These are phyloP conservation scores for Saccharomycopsis synnaedendra DNA, from an alignment of 805 yeast genomes.

Conservation along the genomic window DNA sequence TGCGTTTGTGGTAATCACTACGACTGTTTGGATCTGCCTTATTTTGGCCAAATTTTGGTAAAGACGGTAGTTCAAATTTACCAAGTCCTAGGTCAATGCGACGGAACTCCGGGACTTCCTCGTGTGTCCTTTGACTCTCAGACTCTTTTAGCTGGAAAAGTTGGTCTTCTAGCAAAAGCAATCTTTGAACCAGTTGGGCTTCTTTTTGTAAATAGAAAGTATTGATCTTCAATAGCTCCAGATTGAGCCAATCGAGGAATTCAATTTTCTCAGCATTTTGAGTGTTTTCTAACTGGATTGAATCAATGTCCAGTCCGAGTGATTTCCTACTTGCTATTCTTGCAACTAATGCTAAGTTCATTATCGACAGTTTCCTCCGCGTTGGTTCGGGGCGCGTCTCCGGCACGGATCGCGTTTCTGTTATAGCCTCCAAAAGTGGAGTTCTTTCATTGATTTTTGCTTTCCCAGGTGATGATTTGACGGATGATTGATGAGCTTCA, in stretches of 20 bases:
- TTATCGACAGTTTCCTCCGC: background rate
- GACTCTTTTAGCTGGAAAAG: constrained; percentile 52
- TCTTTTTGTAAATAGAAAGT: constrained; percentile 51
- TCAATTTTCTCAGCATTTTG: constrained; percentile 29
- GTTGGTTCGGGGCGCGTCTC: background rate
- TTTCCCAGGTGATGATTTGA: background rate
- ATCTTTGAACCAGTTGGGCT: constrained; percentile 46
- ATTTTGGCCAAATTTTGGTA: constrained; percentile 23
- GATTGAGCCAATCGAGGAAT: constrained; percentile 59
- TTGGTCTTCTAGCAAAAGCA: constrained; percentile 55
- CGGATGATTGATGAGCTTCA: background rate
- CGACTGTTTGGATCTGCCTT: too few species aligned
- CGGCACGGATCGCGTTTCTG: background rate
- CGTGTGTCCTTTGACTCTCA: constrained; percentile 20
- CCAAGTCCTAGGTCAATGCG: background rate
- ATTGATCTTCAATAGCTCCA: constrained; percentile 49
- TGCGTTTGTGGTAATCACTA: constrained; percentile 11
- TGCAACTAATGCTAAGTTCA: background rate
- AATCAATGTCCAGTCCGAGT: too few species aligned
- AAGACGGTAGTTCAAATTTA: constrained; percentile 29
- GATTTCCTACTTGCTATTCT: too few species aligned
- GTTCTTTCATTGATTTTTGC: constrained; percentile 6
- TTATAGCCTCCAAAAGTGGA: constrained; percentile 14
- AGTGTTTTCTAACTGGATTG: constrained; percentile 11
- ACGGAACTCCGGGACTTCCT: background rate